Evolutionary conservation across 2,329 filamentous ascomycete species (phyloP).

Genomic region (Calonectria multiphialidica): DNA sequence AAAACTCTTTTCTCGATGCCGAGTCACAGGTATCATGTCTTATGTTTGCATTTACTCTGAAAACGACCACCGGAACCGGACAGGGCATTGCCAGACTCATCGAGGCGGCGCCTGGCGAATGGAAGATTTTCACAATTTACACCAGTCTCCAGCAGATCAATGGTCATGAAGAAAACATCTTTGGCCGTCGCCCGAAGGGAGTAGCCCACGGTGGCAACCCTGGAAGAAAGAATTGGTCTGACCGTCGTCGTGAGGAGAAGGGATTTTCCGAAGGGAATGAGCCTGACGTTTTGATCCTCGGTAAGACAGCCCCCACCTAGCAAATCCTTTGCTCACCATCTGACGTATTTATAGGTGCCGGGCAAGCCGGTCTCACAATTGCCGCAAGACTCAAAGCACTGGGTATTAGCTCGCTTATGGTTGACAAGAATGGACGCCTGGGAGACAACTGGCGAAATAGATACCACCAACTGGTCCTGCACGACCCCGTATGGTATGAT

Average conservation of each 20-base stretch:
- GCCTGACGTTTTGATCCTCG: constrained; percentile 72
- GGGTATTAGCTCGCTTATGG: constrained; percentile 64
- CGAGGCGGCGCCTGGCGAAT: constrained; percentile 53
- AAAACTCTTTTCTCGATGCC: constrained; percentile 60
- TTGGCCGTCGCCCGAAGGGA: constrained; percentile 64
- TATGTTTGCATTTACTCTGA: constrained; percentile 66
- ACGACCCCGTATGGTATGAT: constrained; percentile 74
- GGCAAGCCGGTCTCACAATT: constrained; percentile 69
- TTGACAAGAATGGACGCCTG: constrained; percentile 69
- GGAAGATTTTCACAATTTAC: constrained; percentile 75
- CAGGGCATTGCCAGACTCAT: constrained; percentile 67
- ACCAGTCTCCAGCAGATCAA: constrained; percentile 68
- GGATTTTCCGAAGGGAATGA: constrained; percentile 59
- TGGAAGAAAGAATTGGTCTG: constrained; percentile 70
- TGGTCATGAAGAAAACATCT: constrained; percentile 63
- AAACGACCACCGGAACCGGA: constrained; percentile 66
- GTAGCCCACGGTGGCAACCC: constrained; percentile 65
- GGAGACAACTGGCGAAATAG: constrained; percentile 75
- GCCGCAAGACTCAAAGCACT: constrained; percentile 72
- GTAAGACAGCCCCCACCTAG: constrained; percentile 50
- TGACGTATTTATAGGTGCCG: constrained; percentile 58
- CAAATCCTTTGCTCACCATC: neutral
- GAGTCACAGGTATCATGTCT: constrained; percentile 63
- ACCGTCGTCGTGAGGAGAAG: constrained; percentile 60
- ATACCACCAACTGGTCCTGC: constrained; percentile 75